A percentile compares a stretch with the other conserved stretches of the same genome.
Evolutionary conservation across 371 early-diverging fungal species (phyloP).

Genomic region (Rhizopus arrhizus): DNA sequence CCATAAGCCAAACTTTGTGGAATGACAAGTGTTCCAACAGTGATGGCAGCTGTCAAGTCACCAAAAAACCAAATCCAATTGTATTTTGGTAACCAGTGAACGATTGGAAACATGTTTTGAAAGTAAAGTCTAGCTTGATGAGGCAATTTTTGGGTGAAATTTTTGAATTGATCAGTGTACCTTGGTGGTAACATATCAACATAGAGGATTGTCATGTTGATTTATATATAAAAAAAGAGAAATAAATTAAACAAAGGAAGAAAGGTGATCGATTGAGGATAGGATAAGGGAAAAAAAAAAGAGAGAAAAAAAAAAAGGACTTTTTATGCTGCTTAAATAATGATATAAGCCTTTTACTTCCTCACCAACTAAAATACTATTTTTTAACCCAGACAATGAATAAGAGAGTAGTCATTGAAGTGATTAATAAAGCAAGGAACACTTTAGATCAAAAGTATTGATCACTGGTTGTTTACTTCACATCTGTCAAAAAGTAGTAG

Average conservation of each 20-base stretch:
- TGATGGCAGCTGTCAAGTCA: constrained; percentile 74
- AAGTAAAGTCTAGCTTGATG: constrained; percentile 27
- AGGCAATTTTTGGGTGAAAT: constrained; percentile 12
- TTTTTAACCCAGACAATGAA: neutral
- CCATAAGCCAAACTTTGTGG: constrained; percentile 86
- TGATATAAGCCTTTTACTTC: no score
- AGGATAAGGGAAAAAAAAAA: neutral
- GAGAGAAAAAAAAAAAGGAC: no score
- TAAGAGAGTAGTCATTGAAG: neutral
- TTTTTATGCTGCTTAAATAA: no score
- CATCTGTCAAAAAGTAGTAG: no score
- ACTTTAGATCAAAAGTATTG: no score
- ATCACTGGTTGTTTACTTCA: no score
- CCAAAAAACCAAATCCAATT: constrained; percentile 70
- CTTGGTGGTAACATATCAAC: constrained; percentile 19
- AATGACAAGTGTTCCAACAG: constrained; percentile 74
- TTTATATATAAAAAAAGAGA: neutral
- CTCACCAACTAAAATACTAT: neutral
- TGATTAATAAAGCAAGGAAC: neutral
- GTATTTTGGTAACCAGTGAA: constrained; percentile 72
- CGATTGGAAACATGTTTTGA: constrained; percentile 60
- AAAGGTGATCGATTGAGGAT: neutral
- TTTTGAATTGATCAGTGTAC: constrained; percentile 14
- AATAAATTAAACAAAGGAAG: constrained; percentile 9
- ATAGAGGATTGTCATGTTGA: constrained; percentile 23